A percentile compares a stretch with the other conserved stretches of the same genome.
These are phyloP conservation scores for Apiotrichum porosum DNA, from an alignment of 1,284 basidiomycete species.

Conservation along the genomic window DNA sequence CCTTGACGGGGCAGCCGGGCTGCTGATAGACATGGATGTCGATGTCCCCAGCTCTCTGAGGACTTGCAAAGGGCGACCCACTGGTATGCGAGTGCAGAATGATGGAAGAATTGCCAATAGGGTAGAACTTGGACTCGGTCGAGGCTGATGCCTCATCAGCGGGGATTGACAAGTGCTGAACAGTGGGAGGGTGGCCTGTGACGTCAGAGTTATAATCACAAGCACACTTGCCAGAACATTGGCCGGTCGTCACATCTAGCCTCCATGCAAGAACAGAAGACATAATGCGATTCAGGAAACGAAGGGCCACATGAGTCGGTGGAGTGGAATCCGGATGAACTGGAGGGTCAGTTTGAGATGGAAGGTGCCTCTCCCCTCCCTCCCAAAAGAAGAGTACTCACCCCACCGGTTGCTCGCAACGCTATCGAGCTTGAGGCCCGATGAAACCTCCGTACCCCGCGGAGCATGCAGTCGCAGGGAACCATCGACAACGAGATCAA, in stretches of 20 bases:
- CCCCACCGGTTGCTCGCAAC: too few relatives aligned
- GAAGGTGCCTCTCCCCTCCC: too few relatives aligned
- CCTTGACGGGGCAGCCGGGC: slow-evolving; percentile 46
- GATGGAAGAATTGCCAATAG: slow-evolving; percentile 49
- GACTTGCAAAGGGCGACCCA: slow-evolving; percentile 59
- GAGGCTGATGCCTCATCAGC: slow-evolving; percentile 58
- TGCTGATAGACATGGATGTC: slow-evolving; percentile 44
- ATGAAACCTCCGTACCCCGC: neutral
- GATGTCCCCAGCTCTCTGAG: slow-evolving; percentile 13
- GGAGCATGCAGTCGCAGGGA: neutral
- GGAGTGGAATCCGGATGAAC: too few relatives aligned
- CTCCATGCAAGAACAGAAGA: slow-evolving; percentile 9
- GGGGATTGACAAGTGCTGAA: slow-evolving; percentile 46
- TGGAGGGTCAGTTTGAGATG: too few relatives aligned
- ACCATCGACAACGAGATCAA: neutral
- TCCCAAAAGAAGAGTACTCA: too few relatives aligned
- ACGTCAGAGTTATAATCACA: neutral
- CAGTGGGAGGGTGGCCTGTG: slow-evolving; percentile 18
- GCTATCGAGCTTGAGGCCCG: too few relatives aligned
- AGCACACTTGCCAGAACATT: slow-evolving; percentile 14
- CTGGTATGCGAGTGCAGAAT: slow-evolving; percentile 66
- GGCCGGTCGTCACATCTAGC: neutral
- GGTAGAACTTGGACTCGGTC: slow-evolving; percentile 68
- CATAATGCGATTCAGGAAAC: neutral
- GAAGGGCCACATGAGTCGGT: slow-evolving; percentile 1